Evolutionary conservation across 306 rosid genomes (phyloP), one percentile per base, ranked within the genome.

Genomic region (Aeschynomene evenia): DNA sequence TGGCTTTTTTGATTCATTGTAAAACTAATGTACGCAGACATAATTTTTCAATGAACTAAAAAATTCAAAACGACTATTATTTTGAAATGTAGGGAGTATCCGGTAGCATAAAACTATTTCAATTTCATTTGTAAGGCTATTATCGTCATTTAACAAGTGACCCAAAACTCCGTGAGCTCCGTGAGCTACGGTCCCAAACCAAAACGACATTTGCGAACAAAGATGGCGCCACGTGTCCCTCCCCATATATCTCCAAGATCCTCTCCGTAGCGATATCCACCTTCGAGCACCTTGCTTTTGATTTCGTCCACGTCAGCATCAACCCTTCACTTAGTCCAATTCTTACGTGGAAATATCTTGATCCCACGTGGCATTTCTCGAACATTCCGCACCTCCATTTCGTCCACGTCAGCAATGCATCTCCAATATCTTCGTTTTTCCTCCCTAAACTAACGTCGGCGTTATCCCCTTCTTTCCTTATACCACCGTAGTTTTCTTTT

Each of bases 321-420:
- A 13, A 23, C 40, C 52, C 21, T 71, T 70, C 81, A 64, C 75
- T 66, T 12, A 75, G 1, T n/a, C 7, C 24, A 20, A 3, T 16
- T 31, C 63, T 22, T 2, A 50, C 81, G 31, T 83, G 87, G 85
- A 86, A 90, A 87, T 86, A 88, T 86, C 92, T 84, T 3, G 2
- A 7, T 73, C 78, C 80, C 7, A 73, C 87, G 78, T 85, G 89
- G 73, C 82, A 46, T 20, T 21, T 36, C 67, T 21, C 6, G 72
- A 71, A 53, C 89, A 37, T 58, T 84, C 82, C 59, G 50, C 81
- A 54, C 84, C 90, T 70, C 71, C 84, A 48, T 46, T 83, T 86
- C 70, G 7, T 79, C 89, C 95, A 86, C 85, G 83, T 81, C 84
- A 83, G 15, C 74, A 50, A 0, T 45, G 63, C 46, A 18, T 40